phyloP scores from a whole-genome alignment of 2,329 filamentous ascomycete genomes.

The Elsinoe ampelina region DNA sequence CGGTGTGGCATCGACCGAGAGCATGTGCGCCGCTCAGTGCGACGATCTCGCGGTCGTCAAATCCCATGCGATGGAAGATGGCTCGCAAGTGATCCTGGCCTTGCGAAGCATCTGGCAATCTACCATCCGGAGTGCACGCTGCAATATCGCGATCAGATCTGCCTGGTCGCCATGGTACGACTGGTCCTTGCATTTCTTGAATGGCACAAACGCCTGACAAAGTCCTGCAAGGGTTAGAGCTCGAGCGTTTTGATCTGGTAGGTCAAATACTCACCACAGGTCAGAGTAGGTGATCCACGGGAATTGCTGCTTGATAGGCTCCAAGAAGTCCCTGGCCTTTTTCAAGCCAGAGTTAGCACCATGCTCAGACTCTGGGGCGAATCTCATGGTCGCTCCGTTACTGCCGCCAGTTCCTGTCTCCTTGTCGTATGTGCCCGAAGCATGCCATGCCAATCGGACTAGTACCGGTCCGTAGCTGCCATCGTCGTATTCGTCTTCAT shows the following conservation, averaged over 20 bases:
- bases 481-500: slow-evolving; percentile 93
- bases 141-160: slow-evolving; percentile 68
- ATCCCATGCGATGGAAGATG: slow-evolving; percentile 96
- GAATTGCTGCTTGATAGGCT: slow-evolving; percentile 79
- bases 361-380: slow-evolving; percentile 78
- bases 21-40: slow-evolving; percentile 79
- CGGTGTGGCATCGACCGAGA: slow-evolving; percentile 79
- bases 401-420: slow-evolving; percentile 81
- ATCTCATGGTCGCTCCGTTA: slow-evolving; percentile 96
- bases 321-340: slow-evolving; percentile 80
- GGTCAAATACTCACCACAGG: slow-evolving; percentile 53
- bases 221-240: slow-evolving; percentile 38
- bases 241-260: not conserved
- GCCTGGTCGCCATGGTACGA: slow-evolving; percentile 80
- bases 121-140: slow-evolving; percentile 88
- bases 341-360: slow-evolving; percentile 89
- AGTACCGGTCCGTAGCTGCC: slow-evolving; percentile 91
- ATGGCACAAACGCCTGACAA: slow-evolving; percentile 75
- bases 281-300: slow-evolving; percentile 97
- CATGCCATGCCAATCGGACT: slow-evolving; percentile 87
- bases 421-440: slow-evolving; percentile 84
- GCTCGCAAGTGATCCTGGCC: slow-evolving; percentile 71
- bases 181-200: slow-evolving; percentile 89
- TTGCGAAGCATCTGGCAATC: slow-evolving; percentile 74
- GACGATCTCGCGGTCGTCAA: slow-evolving; percentile 94